Percentiles rank a stretch among this genome's conserved stretches.
Evolutionary conservation across 1,284 basidiomycete genomes (phyloP).

Genomic region (Ganoderma lingzhi): DNA sequence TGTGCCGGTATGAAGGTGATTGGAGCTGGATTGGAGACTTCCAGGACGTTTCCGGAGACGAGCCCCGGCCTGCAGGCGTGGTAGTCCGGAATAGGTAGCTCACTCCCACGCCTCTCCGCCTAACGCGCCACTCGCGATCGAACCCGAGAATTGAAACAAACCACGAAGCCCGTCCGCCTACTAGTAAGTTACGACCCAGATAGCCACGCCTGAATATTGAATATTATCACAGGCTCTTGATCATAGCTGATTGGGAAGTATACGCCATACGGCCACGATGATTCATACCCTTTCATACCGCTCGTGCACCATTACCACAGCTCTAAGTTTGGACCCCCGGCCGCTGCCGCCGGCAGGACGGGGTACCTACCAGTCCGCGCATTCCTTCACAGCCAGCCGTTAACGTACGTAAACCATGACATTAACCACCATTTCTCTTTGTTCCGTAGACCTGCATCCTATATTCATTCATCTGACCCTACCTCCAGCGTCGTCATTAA

Average conservation of each 20-base stretch:
- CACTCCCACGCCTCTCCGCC: constrained; percentile 1
- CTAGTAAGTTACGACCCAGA: background rate
- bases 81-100: background rate
- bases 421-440: constrained; percentile 4
- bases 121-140: background rate
- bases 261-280: background rate
- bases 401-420: constrained; percentile 4
- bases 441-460: background rate
- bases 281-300: background rate
- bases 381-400: background rate
- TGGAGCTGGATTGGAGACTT: constrained; percentile 4
- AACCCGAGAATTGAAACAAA: too few relatives aligned
- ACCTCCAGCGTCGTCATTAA: background rate
- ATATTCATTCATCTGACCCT: background rate
- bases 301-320: background rate
- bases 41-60: background rate
- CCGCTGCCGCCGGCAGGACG: background rate
- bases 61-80: background rate
- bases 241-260: background rate
- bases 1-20: constrained; percentile 11
- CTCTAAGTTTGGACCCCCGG: background rate
- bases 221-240: background rate
- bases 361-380: background rate
- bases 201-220: background rate
- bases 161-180: background rate